These are phyloP conservation scores for Marsdenia floribunda DNA, from an alignment of 257 asterid genomes.

Conservation along the genomic window DNA sequence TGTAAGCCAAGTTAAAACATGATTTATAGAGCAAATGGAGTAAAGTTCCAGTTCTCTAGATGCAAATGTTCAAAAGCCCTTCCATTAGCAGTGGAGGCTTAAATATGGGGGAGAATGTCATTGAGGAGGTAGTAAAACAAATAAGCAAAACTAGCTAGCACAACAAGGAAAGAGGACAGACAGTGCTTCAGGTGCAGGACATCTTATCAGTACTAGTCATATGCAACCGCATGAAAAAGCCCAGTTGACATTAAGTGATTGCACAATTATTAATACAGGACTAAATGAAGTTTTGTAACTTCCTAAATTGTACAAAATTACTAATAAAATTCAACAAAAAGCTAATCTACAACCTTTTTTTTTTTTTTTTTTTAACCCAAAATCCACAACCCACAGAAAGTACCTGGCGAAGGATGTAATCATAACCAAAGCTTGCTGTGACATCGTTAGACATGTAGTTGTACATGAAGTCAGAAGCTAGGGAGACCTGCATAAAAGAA, in stretches of 20 bases:
- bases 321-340: background rate
- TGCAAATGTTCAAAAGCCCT: too few relatives aligned
- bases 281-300: background rate
- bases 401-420: conserved; percentile 90
- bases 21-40: background rate
- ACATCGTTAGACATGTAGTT: conserved; percentile 79
- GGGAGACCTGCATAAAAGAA: conserved; percentile 59
- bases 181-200: background rate
- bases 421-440: conserved; percentile 93
- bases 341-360: too few relatives aligned
- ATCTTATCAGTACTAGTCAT: background rate
- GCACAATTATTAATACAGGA: background rate
- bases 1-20: background rate
- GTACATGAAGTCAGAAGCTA: conserved; percentile 88
- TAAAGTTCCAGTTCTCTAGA: background rate
- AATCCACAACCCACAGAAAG: conserved; percentile 3
- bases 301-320: background rate
- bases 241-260: background rate
- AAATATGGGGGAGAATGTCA: background rate
- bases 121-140: background rate
- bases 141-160: background rate
- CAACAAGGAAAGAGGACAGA: background rate
- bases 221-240: background rate
- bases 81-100: too few relatives aligned
- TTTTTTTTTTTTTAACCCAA: background rate